A percentile compares a stretch with the other conserved stretches of the same genome.
These are phyloP conservation scores for Dactylellina leptospora DNA, from an alignment of 2,329 filamentous ascomycete genomes.

Conservation along the genomic window DNA sequence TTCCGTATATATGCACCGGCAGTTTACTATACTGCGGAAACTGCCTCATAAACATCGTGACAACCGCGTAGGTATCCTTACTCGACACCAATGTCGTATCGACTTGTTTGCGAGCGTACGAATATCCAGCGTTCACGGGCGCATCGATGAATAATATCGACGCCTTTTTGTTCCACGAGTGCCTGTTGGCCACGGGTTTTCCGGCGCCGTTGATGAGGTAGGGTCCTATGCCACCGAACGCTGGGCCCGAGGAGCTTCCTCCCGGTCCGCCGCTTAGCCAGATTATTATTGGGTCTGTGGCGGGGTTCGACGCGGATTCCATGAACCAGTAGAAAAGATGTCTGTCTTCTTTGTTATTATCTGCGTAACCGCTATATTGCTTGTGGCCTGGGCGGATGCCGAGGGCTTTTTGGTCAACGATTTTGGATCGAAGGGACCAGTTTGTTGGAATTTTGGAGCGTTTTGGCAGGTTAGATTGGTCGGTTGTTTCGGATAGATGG, in stretches of 20 bases:
- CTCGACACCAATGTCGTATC: background rate
- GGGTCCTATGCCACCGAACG: background rate
- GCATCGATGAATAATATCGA: background rate
- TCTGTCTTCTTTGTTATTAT: background rate
- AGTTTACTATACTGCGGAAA: background rate
- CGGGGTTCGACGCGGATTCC: constrained; percentile 1
- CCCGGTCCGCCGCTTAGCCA: constrained; percentile 1
- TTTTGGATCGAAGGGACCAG: background rate
- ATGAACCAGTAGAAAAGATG: constrained; percentile 12
- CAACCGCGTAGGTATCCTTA: background rate
- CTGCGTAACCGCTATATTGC: constrained; percentile 1
- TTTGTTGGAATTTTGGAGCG: background rate
- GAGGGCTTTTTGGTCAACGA: background rate
- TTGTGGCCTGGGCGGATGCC: background rate
- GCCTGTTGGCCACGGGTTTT: background rate
- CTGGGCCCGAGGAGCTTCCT: background rate
- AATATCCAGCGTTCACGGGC: background rate
- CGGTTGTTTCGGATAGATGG: background rate
- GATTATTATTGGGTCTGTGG: background rate
- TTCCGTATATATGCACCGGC: background rate
- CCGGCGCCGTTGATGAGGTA: background rate
- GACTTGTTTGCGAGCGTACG: background rate
- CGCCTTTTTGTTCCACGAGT: constrained; percentile 7
- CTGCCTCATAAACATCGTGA: background rate
- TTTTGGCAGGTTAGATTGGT: background rate